Evolutionary conservation across 148 eudicot genomes (phyloP).

Genomic region (Vaccinium vitisidaea): DNA sequence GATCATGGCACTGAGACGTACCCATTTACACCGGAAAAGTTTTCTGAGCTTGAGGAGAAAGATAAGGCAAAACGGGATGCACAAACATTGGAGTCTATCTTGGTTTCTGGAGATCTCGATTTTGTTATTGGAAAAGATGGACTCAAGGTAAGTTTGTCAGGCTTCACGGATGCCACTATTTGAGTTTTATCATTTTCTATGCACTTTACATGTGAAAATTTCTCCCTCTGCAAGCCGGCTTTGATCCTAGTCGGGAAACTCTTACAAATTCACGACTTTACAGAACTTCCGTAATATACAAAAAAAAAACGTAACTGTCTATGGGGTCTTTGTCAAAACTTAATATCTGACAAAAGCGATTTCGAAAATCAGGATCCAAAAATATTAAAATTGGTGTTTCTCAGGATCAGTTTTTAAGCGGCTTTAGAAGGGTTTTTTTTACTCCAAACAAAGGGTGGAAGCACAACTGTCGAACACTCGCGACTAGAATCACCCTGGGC

Average conservation of each 20-base stretch:
- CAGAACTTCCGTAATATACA: background rate
- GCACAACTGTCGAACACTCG: background rate
- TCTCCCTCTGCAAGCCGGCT: background rate
- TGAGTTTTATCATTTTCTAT: no score
- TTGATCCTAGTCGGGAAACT: background rate
- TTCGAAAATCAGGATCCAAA: background rate
- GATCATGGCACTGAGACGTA: slow-evolving; percentile 55
- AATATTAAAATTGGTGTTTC: background rate
- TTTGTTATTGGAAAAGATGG: slow-evolving; percentile 61
- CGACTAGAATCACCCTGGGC: background rate
- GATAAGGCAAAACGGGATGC: slow-evolving; percentile 44
- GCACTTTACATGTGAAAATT: no score
- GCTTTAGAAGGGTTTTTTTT: background rate
- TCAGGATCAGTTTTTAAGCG: background rate
- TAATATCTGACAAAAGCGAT: no score
- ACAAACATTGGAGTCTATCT: slow-evolving; percentile 52
- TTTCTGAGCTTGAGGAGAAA: slow-evolving; percentile 58
- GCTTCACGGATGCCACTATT: background rate
- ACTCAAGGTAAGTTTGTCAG: slow-evolving; percentile 41
- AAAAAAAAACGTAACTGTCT: background rate
- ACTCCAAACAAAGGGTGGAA: background rate
- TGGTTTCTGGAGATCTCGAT: slow-evolving; percentile 53
- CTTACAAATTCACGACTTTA: background rate
- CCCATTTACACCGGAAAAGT: slow-evolving; percentile 70
- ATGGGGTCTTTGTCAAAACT: background rate